Conservation (phyloP, 257 asterid species). For the Phtheirospermum japonicum region DNA sequence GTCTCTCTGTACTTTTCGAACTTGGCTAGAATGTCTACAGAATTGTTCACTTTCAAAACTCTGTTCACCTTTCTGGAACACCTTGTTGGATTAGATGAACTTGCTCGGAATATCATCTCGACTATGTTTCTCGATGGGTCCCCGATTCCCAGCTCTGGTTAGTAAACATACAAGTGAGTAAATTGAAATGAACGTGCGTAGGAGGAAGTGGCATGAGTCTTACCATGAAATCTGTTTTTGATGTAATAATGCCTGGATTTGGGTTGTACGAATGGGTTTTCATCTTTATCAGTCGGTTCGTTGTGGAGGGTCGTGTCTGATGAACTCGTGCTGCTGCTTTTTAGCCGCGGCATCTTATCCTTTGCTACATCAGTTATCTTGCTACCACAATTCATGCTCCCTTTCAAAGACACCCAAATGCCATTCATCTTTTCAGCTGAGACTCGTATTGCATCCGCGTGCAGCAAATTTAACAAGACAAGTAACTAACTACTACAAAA, state of each 20-base stretch:
- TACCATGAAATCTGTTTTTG: conserved; percentile 31
- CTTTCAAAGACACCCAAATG: too few species aligned
- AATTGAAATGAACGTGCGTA: background rate
- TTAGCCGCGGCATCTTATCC: background rate
- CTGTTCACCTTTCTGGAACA: conserved; percentile 20
- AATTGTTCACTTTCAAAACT: conserved; percentile 33
- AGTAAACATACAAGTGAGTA: background rate
- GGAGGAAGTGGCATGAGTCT: background rate
- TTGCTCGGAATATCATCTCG: conserved; percentile 33
- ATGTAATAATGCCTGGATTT: conserved; percentile 10
- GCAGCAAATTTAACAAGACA: too few species aligned
- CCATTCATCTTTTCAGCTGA: too few species aligned
- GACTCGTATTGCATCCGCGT: too few species aligned
- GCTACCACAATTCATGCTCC: too few species aligned
- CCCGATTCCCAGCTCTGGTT: conserved; percentile 31
- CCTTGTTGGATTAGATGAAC: conserved; percentile 23
- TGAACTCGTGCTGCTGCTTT: too few species aligned
- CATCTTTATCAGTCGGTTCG: too few species aligned
- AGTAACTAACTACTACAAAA: too few species aligned
- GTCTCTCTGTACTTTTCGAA: conserved; percentile 35
- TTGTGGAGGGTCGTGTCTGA: too few species aligned
- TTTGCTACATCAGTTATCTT: too few species aligned
- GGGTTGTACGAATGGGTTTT: too few species aligned
- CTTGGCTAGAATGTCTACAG: conserved; percentile 22
- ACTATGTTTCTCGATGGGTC: conserved; percentile 34